These are phyloP conservation scores for Phytophthora pseudosyringae DNA, from an alignment of 352 stramenopile species.

Conservation along the genomic window DNA sequence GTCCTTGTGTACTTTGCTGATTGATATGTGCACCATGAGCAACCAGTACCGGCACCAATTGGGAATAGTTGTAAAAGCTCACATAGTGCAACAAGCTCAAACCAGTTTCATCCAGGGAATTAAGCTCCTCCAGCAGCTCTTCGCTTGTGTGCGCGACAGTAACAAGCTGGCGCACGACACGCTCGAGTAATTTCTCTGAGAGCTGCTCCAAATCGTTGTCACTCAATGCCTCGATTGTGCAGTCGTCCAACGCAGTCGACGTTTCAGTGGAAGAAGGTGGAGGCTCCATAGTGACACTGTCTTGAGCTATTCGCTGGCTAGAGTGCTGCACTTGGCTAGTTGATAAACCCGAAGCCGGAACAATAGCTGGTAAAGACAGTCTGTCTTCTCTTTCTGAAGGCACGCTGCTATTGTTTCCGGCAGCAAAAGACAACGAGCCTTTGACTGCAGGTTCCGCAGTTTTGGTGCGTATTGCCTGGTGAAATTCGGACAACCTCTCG, in stretches of 20 bases:
- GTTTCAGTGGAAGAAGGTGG: conserved; percentile 24
- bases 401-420: conserved; percentile 1
- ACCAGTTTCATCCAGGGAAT: conserved; percentile 87
- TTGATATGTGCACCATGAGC: conserved; percentile 87
- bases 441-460: conserved; percentile 25
- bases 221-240: conserved; percentile 75
- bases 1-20: conserved; percentile 83
- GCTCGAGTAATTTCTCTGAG: conserved; percentile 84
- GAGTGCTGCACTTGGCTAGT: conserved; percentile 17
- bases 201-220: conserved; percentile 82
- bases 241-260: conserved; percentile 61
- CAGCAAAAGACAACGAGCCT: conserved; percentile 6
- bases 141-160: conserved; percentile 79
- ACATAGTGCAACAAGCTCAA: conserved; percentile 91
- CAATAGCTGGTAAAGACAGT: conserved; percentile 1
- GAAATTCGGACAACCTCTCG: conserved; percentile 83
- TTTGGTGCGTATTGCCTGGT: conserved; percentile 75
- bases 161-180: conserved; percentile 83
- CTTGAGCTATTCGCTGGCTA: conserved; percentile 7
- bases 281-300: conserved; percentile 3
- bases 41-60: conserved; percentile 78
- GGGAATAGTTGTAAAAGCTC: conserved; percentile 90
- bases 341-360: conserved; percentile 1
- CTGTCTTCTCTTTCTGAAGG: conserved; percentile 7
- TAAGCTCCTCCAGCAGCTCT: conserved; percentile 86